phyloP scores from a whole-genome alignment of 2,329 filamentous ascomycete genomes.

The Colletotrichum tamarilloi region DNA sequence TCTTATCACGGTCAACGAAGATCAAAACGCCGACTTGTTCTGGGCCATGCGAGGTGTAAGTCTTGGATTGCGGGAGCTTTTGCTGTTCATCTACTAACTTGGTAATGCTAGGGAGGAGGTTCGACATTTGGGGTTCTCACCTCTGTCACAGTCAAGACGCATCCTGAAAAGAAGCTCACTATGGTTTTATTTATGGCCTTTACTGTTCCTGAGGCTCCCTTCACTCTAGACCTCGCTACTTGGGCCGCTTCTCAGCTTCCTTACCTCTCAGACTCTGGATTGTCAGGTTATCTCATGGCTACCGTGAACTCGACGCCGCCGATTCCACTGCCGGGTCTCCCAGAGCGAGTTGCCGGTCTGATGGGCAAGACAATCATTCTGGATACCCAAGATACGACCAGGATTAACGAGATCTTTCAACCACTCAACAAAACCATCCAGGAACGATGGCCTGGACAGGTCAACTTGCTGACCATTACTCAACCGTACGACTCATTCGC shows the following conservation, averaged over 20 bases:
- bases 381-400: constrained; percentile 45
- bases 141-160: constrained; percentile 65
- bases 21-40: constrained; percentile 67
- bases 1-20: constrained; percentile 61
- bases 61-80: constrained; percentile 13
- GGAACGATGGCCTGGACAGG: constrained; percentile 46
- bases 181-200: constrained; percentile 32
- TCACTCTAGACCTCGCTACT: constrained; percentile 58
- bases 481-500: constrained; percentile 44
- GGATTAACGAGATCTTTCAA: constrained; percentile 43
- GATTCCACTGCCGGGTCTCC: constrained; percentile 44
- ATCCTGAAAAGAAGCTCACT: constrained; percentile 50
- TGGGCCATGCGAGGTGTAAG: constrained; percentile 71
- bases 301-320: constrained; percentile 39
- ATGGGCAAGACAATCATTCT: constrained; percentile 48
- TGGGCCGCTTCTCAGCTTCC: constrained; percentile 60
- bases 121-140: constrained; percentile 71
- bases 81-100: not conserved
- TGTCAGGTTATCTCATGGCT: constrained; percentile 59
- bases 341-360: constrained; percentile 46
- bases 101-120: constrained; percentile 59
- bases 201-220: constrained; percentile 44
- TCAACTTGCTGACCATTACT: constrained; percentile 34
- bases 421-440: constrained; percentile 52
- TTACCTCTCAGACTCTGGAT: constrained; percentile 58